phyloP scores from a whole-genome alignment of 495 filamentous ascomycete species.

The Daldinia grandis region DNA sequence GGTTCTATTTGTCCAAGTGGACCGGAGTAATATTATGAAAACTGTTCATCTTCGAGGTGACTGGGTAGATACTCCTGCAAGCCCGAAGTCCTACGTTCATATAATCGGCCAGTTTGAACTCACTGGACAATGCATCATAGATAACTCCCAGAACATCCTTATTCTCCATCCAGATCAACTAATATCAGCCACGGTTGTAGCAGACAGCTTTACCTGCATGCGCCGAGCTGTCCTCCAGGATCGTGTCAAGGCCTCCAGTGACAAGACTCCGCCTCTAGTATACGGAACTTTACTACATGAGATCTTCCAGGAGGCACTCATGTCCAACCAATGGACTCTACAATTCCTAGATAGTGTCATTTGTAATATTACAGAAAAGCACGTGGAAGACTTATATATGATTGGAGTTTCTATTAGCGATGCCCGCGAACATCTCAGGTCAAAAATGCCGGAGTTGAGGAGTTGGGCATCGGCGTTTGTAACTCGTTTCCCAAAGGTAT shows the following conservation, averaged over 20 bases:
- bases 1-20: conserved; percentile 79
- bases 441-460: conserved; percentile 79
- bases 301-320: conserved; percentile 89
- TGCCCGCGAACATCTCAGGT: conserved; percentile 77
- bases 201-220: conserved; percentile 88
- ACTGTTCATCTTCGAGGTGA: conserved; percentile 81
- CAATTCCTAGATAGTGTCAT: conserved; percentile 70
- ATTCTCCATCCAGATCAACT: conserved; percentile 96
- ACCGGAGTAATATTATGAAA: conserved; percentile 69
- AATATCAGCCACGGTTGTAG: conserved; percentile 90
- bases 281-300: conserved; percentile 95
- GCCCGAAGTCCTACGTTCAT: conserved; percentile 78
- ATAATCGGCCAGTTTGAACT: conserved; percentile 80
- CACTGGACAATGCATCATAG: conserved; percentile 72
- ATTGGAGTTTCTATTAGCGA: conserved; percentile 76
- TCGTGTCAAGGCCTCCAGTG: conserved; percentile 85
- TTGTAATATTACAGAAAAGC: conserved; percentile 67
- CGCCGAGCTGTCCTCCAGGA: conserved; percentile 92
- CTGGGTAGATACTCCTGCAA: conserved; percentile 82
- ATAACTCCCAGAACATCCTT: conserved; percentile 82
- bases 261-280: conserved; percentile 76
- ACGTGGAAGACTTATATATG: conserved; percentile 86
- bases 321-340: conserved; percentile 81
- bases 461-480: conserved; percentile 87
- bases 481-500: conserved; percentile 72